These are phyloP conservation scores for Fragilariopsis cylindrus DNA, from an alignment of 108 stramenopile genomes.

Conservation along the genomic window DNA sequence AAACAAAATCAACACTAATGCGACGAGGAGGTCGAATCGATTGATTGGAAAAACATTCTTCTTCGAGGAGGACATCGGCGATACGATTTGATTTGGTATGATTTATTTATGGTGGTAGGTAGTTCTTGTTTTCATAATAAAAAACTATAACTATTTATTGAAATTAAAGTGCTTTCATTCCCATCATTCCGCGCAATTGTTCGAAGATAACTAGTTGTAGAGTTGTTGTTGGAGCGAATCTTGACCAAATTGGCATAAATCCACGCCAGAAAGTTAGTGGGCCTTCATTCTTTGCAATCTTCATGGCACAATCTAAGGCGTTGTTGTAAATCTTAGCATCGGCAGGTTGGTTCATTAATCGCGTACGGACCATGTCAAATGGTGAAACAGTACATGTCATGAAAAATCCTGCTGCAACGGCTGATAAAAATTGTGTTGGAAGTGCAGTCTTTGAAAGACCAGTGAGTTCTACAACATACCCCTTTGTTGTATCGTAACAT, in stretches of 20 bases:
- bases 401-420: conserved; percentile 90
- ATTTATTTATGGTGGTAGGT: too few relatives aligned
- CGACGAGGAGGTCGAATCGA: too few relatives aligned
- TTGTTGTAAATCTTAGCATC: conserved; percentile 87
- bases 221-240: conserved; percentile 92
- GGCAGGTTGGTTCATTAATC: conserved; percentile 92
- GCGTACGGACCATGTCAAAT: conserved; percentile 90
- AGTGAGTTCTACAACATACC: conserved; percentile 62
- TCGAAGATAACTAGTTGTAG: conserved; percentile 91
- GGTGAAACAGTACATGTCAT: conserved; percentile 92
- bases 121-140: too few relatives aligned
- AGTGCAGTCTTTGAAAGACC: conserved; percentile 59
- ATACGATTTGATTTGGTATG: too few relatives aligned
- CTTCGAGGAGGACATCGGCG: too few relatives aligned
- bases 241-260: conserved; percentile 92
- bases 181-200: conserved; percentile 74
- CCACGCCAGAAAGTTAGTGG: conserved; percentile 86
- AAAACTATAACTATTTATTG: not conserved
- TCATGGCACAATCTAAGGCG: conserved; percentile 82
- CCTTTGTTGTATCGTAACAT: conserved; percentile 88
- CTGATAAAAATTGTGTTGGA: conserved; percentile 68
- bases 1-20: too few relatives aligned
- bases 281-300: conserved; percentile 87
- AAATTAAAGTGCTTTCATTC: conserved; percentile 78
- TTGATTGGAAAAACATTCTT: too few relatives aligned